Evolutionary conservation across 1,139 yeast species (phyloP), one percentile per base, ranked within the genome.

Genomic region (Saccharomyces uvarum): DNA sequence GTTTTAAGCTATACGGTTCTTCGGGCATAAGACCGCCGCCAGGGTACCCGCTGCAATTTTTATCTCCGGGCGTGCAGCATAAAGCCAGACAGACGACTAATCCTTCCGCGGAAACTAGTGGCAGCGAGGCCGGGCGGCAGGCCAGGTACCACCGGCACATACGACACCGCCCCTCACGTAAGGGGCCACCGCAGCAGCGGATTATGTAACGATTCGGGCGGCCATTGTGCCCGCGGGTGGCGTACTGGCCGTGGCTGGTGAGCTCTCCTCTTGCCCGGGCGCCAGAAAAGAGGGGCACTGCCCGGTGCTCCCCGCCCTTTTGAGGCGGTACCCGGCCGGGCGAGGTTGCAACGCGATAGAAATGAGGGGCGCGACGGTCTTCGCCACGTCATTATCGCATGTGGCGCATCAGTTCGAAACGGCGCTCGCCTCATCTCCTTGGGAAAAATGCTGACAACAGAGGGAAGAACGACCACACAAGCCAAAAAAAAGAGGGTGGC

Each of bases 401-500:
- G 13, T 38, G 44, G 44, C 44, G 24, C 19, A 38, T 26, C 44
- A 38, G 19, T 7, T 24, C 44, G n/a, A 38, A 38, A 38, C 44
- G 44, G 44, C 44, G 44, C 44, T 38, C 44, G 44, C 24, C 24
- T 8, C 44, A 38, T 38, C 21, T 19, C 44, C 44, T 19, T 19
- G 44, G 21, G 44, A 38, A 38, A 9, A 19, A 38, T 4, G 44
- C 44, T 16, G 44, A 8, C 44, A 16, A 5, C 44, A 38, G 2
- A 19, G 38, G 7, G 42, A 38, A 38, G 16, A 38, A 19, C 44
- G 24, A 38, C 26, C 13, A 2, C 26, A 24, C 1, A 47, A 47
- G 24, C 11, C 9, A 32, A 48, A 32, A 32, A 29, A 48, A 48
- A 48, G 38, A 48, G 50, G 38, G 50, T 33, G 44, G 50, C 19